Percentiles rank a stretch among this genome's conserved stretches.
Conservation (phyloP, 1,284 basidiomycete genomes). For the Lignosus rhinocerotis region DNA sequence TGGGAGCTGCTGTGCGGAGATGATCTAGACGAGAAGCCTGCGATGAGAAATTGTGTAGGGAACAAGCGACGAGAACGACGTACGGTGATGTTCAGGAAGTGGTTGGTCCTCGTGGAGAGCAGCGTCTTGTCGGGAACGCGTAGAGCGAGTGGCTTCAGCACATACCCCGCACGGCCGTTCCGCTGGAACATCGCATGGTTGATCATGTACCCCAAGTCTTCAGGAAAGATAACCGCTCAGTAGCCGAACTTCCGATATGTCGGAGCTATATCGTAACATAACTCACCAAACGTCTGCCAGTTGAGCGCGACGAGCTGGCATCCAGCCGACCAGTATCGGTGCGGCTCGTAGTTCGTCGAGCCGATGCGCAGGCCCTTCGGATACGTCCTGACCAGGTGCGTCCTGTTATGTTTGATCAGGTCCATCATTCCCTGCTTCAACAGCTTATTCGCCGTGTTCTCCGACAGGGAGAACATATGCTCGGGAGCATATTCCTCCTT, state of each 20-base stretch:
- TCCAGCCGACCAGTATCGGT: constrained; percentile 88
- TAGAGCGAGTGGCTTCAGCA: constrained; percentile 86
- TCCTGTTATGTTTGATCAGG: constrained; percentile 87
- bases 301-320: constrained; percentile 96
- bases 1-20: constrained; percentile 94
- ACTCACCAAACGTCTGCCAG: constrained; percentile 91
- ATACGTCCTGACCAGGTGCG: constrained; percentile 87
- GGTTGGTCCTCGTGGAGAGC: constrained; percentile 54
- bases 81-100: constrained; percentile 68
- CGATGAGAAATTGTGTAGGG: not conserved
- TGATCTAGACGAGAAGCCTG: constrained; percentile 48
- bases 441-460: constrained; percentile 75
- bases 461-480: constrained; percentile 94
- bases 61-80: constrained; percentile 12
- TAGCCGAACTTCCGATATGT: too few species aligned
- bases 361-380: constrained; percentile 83
- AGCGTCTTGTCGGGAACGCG: constrained; percentile 66
- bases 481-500: constrained; percentile 85
- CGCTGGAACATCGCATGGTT: constrained; percentile 95
- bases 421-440: constrained; percentile 62
- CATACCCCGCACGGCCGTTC: constrained; percentile 85
- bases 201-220: constrained; percentile 86
- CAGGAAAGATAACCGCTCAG: not conserved
- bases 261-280: not conserved
- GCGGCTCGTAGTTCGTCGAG: constrained; percentile 90